These are phyloP conservation scores for Mrakia blollopis DNA, from an alignment of 768 basidiomycete species.

Conservation along the genomic window DNA sequence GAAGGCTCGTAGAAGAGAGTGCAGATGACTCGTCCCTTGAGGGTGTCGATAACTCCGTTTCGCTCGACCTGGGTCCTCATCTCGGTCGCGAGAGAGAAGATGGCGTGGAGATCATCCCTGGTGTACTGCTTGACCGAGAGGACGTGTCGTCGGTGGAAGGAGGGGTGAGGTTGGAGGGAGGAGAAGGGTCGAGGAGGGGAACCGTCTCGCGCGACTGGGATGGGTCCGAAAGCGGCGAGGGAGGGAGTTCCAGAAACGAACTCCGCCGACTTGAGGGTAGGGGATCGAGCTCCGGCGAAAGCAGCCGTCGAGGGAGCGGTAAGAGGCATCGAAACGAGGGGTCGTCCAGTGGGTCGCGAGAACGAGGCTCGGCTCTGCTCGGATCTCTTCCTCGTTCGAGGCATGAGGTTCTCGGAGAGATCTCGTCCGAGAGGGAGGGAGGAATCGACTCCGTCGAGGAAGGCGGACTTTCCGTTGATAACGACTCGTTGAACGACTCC, in stretches of 20 bases:
- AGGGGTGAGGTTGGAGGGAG: slow-evolving; percentile 62
- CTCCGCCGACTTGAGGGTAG: slow-evolving; percentile 34
- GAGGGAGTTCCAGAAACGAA: slow-evolving; percentile 35
- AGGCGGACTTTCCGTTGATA: slow-evolving; percentile 79
- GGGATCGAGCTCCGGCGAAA: slow-evolving; percentile 29
- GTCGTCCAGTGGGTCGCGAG: slow-evolving; percentile 37
- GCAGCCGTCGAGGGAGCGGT: slow-evolving; percentile 29
- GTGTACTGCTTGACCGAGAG: slow-evolving; percentile 90
- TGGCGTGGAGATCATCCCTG: slow-evolving; percentile 80
- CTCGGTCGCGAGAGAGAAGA: slow-evolving; percentile 92
- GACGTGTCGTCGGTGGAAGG: slow-evolving; percentile 89
- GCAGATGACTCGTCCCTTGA: slow-evolving; percentile 85
- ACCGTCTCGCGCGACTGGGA: slow-evolving; percentile 9
- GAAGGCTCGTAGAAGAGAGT: slow-evolving; percentile 96
- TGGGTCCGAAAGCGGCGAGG: slow-evolving; percentile 30
- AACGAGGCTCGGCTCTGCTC: slow-evolving; percentile 40
- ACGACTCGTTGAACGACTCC: slow-evolving; percentile 87
- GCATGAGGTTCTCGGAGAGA: slow-evolving; percentile 39
- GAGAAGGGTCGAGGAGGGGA: slow-evolving; percentile 47
- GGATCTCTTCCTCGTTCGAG: slow-evolving; percentile 38
- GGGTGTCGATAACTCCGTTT: slow-evolving; percentile 76
- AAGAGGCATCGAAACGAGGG: slow-evolving; percentile 34
- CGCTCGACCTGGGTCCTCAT: slow-evolving; percentile 96
- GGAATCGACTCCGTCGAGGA: slow-evolving; percentile 70
- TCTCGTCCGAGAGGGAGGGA: slow-evolving; percentile 51